Conservation (phyloP, 179 eudicot species). For the Drosera spatulata region DNA sequence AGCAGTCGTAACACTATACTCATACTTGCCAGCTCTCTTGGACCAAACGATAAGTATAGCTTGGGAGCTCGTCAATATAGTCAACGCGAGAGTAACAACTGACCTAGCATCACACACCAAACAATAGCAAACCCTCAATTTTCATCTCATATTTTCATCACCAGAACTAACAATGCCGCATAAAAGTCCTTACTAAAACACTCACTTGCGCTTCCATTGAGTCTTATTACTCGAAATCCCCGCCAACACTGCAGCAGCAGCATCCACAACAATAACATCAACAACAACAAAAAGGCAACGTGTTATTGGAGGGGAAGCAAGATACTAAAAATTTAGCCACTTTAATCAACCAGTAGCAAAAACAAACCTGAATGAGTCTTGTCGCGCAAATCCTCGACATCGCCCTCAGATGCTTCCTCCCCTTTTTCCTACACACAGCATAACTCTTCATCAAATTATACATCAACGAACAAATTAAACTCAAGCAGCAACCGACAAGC, state of each 20-base stretch:
- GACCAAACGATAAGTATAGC: conserved; percentile 98
- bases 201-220: conserved; percentile 96
- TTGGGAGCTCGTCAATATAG: conserved; percentile 93
- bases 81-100: conserved; percentile 74
- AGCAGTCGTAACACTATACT: conserved; percentile 95
- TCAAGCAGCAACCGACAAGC: not conserved
- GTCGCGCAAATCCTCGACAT: conserved; percentile 43
- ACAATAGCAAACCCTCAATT: not conserved
- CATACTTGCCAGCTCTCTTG: conserved; percentile 96
- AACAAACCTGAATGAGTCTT: conserved; percentile 40
- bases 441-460: not conserved
- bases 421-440: conserved; percentile 39
- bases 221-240: conserved; percentile 33
- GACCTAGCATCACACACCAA: conserved; percentile 37
- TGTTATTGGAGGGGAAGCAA: not conserved
- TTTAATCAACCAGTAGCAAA: not conserved
- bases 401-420: conserved; percentile 22
- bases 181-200: not conserved
- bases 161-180: not conserved
- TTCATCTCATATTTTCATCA: not conserved
- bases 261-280: conserved; percentile 17
- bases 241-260: conserved; percentile 25
- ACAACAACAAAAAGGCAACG: not conserved
- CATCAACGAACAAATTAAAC: not conserved
- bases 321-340: conserved; percentile 1